Percentiles rank a stretch among this genome's conserved stretches.
Evolutionary conservation across 208 protist species (phyloP).

Genomic region (Acanthamoeba triangularis): DNA sequence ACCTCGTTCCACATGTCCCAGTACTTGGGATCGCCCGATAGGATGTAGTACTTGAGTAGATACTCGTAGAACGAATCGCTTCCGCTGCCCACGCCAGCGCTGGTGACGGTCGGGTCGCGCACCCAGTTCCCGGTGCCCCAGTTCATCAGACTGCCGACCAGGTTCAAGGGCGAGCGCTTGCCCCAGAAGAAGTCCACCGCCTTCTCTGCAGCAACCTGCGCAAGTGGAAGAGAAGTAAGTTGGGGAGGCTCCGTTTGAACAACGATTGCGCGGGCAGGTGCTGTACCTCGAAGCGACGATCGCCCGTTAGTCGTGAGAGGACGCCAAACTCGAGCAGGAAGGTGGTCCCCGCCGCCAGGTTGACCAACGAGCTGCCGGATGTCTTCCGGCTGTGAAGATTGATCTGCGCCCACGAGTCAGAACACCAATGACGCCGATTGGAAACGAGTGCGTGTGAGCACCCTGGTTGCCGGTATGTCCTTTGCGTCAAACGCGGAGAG

Average conservation of each 20-base stretch:
- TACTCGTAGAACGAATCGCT: slow-evolving; percentile 95
- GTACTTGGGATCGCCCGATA: slow-evolving; percentile 78
- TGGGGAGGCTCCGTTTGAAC: neutral
- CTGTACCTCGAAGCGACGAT: slow-evolving; percentile 61
- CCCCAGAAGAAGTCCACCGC: slow-evolving; percentile 82
- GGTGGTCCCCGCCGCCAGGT: slow-evolving; percentile 16
- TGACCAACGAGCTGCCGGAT: neutral
- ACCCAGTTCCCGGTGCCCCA: slow-evolving; percentile 80
- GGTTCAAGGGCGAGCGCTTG: slow-evolving; percentile 77
- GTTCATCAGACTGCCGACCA: slow-evolving; percentile 87
- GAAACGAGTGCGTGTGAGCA: neutral
- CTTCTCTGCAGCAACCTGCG: slow-evolving; percentile 76
- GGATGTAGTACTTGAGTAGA: slow-evolving; percentile 90
- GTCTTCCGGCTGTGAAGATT: neutral
- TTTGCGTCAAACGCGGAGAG: neutral
- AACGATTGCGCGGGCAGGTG: no score
- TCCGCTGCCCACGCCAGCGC: slow-evolving; percentile 90
- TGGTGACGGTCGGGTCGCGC: slow-evolving; percentile 29
- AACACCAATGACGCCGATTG: neutral
- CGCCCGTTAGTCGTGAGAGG: slow-evolving; percentile 75
- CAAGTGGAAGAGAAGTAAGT: neutral
- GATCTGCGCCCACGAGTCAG: neutral
- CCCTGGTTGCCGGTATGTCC: slow-evolving; percentile 13
- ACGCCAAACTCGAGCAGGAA: slow-evolving; percentile 85
- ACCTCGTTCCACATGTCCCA: slow-evolving; percentile 80